Conservation (phyloP, 768 basidiomycete genomes). For the Leccinum olivaceopallidum region DNA sequence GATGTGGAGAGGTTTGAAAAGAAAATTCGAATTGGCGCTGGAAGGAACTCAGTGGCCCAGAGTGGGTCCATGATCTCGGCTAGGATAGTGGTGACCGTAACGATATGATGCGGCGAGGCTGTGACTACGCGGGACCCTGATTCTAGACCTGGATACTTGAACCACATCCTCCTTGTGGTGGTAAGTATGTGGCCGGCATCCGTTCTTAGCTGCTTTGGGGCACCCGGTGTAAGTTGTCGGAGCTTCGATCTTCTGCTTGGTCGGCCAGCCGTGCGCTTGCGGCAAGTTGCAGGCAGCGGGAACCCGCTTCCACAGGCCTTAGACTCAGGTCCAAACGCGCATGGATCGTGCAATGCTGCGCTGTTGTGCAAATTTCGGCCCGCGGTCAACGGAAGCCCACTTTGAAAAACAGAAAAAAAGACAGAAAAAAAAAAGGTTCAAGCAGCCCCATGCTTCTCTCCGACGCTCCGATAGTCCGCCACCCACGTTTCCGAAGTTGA, state of each 20-base stretch:
- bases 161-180: neutral
- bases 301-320: neutral
- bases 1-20: neutral
- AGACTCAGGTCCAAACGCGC: neutral
- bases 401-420: neutral
- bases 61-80: neutral
- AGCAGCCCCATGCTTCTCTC: slow-evolving; percentile 12
- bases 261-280: neutral
- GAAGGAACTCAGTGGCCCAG: neutral
- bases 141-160: neutral
- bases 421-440: neutral
- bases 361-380: neutral
- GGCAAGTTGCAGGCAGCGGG: neutral
- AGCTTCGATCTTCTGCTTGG: neutral
- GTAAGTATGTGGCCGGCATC: neutral
- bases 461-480: slow-evolving; percentile 13
- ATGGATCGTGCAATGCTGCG: neutral
- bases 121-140: neutral
- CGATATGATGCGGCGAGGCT: neutral
- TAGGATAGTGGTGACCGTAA: neutral
- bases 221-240: neutral
- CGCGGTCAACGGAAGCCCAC: neutral
- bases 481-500: slow-evolving; percentile 10
- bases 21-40: neutral
- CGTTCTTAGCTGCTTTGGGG: neutral